Base-by-base conservation (phyloP, 768 basidiomycete genomes). In the Mrakia frigida region DNA sequence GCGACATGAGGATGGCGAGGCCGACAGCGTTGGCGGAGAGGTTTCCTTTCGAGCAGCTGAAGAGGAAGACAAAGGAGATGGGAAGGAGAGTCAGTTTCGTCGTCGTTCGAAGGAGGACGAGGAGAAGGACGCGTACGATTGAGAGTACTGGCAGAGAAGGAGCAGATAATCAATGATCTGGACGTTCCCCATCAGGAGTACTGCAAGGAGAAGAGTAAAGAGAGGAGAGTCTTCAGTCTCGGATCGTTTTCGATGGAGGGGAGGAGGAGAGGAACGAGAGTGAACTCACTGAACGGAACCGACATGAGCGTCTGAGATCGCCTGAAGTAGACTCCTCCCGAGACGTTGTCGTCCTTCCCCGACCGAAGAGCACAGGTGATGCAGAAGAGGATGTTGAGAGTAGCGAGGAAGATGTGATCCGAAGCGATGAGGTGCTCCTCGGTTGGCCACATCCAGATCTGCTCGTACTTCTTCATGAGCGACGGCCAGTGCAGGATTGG, bases 341-440 rank as follows among this genome's bases (percentile, higher is more conserved):
- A 18, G 10, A n/a, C 31, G 33, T 25, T 50, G 37, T 74, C 73
- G 21, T 53, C 73, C 63, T 74, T 56, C 4, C 23, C 33, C 16
- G 61, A 74, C 33, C 73, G 73, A 31, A 74, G 37, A 18, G 73
- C 56, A 37, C 73, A 74, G n/a, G 63, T 31, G 33, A 67, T 65
- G 33, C 61, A 65, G 35, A 59, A 74, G 14, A 74, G 31, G 31
- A 74, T 50, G 63, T 74, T 74, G 46, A 74, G 46, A 10, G 43
- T 74, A 1, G 73, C 73, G 46, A 74, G 65, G n/a, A 37, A 65
- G 63, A 74, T 74, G 37, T 74, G 73, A 46, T 74, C 63, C 14
- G 73, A n/a, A 2, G 73, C 61, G 14, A 39, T 41, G 18, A 63
- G 61, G 9, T 35, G 33, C 28, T n/a, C 18, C 31, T 68, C 61